Evolutionary conservation across 768 basidiomycete species (phyloP).

Genomic region (Sarcodon aspratus): DNA sequence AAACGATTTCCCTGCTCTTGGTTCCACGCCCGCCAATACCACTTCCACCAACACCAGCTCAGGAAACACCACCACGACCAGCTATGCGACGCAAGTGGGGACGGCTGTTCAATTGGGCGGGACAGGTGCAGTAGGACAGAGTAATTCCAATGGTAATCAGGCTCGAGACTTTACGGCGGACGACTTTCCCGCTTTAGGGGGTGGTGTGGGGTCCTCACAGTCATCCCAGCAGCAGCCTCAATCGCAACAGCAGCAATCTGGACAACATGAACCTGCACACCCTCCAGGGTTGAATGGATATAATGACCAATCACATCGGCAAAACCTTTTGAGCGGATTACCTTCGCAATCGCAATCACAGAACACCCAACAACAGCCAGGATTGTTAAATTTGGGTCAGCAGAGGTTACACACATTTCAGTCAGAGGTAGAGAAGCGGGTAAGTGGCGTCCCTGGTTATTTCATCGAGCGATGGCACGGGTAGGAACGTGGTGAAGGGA

Average conservation of each 20-base stretch:
- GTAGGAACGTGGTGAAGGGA: too few relatives aligned
- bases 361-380: constrained; percentile 42
- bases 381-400: constrained; percentile 47
- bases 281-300: constrained; percentile 78
- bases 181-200: constrained; percentile 83
- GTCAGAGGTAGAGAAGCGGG: constrained; percentile 57
- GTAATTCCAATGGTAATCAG: constrained; percentile 15
- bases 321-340: constrained; percentile 44
- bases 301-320: constrained; percentile 39
- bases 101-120: constrained; percentile 32
- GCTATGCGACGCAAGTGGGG: constrained; percentile 78
- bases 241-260: constrained; percentile 18
- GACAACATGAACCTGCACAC: constrained; percentile 26
- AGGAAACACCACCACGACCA: constrained; percentile 35
- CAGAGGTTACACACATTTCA: constrained; percentile 30
- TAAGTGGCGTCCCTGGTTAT: constrained; percentile 30
- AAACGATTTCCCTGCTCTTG: constrained; percentile 83
- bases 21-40: constrained; percentile 40
- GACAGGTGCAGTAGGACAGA: constrained; percentile 20
- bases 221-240: constrained; percentile 27
- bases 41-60: constrained; percentile 16
- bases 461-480: neutral
- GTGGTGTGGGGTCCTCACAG: constrained; percentile 24
- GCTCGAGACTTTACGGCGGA: constrained; percentile 73
- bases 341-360: constrained; percentile 16